These are phyloP conservation scores for Lenzites betulinus DNA, from an alignment of 768 basidiomycete genomes.

Conservation along the genomic window DNA sequence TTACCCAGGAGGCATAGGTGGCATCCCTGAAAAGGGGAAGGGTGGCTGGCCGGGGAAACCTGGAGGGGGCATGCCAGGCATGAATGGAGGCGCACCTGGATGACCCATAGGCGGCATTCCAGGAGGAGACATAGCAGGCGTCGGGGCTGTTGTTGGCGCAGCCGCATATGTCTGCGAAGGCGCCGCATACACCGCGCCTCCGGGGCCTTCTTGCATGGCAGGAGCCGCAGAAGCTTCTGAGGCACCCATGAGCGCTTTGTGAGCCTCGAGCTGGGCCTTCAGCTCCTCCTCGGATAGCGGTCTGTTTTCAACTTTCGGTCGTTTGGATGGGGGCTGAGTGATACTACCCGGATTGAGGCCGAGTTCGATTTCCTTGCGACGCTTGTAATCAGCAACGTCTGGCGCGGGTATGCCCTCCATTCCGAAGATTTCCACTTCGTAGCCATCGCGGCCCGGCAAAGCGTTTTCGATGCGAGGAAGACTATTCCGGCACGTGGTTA, in stretches of 20 bases:
- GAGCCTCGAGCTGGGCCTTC: conserved; percentile 80
- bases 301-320: conserved; percentile 78
- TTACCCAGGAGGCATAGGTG: conserved; percentile 61
- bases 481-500: conserved; percentile 34
- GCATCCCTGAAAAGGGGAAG: conserved; percentile 46
- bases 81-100: conserved; percentile 38
- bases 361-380: conserved; percentile 91
- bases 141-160: conserved; percentile 41
- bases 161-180: conserved; percentile 69
- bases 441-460: conserved; percentile 93
- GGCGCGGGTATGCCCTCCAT: conserved; percentile 98
- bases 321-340: conserved; percentile 77
- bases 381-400: conserved; percentile 94
- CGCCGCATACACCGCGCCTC: conserved; percentile 71
- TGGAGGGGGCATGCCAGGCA: conserved; percentile 37
- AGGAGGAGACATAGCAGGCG: conserved; percentile 43
- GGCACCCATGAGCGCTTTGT: conserved; percentile 89
- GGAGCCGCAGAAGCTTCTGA: conserved; percentile 38
- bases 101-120: conserved; percentile 41
- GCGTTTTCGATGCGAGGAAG: conserved; percentile 95
- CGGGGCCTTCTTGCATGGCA: conserved; percentile 41
- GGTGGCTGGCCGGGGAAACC: conserved; percentile 43
- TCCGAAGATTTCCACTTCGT: conserved; percentile 98
- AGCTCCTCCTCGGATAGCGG: conserved; percentile 83
- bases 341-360: conserved; percentile 83